phyloP scores from a whole-genome alignment of 768 basidiomycete genomes.

The Tulasnella sp. region DNA sequence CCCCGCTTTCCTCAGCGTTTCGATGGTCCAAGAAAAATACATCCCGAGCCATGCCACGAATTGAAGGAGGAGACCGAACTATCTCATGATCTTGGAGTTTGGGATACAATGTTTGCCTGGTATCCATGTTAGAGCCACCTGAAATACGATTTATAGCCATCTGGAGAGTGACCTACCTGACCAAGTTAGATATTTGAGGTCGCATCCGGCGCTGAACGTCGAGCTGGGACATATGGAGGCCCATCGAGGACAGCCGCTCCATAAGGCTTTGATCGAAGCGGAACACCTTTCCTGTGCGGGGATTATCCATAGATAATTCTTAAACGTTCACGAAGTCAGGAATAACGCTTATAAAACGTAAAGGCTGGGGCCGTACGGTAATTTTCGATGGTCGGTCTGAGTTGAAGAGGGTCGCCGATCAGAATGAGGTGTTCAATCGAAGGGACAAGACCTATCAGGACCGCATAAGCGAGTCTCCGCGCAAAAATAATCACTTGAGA shows the following conservation, averaged over 20 bases:
- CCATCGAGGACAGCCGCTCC: conserved; percentile 59
- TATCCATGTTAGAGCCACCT: no score
- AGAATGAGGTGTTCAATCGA: conserved; percentile 68
- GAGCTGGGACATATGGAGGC: conserved; percentile 64
- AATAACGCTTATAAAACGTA: no score
- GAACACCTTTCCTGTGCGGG: conserved; percentile 51
- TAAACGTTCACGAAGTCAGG: no score
- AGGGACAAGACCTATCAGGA: conserved; percentile 48
- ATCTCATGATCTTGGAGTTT: conserved; percentile 54
- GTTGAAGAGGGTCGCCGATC: conserved; percentile 76
- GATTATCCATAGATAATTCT: conserved; percentile 69
- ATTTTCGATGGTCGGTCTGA: conserved; percentile 64
- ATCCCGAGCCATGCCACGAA: conserved; percentile 57
- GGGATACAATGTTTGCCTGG: conserved; percentile 59
- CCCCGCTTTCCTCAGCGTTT: no score
- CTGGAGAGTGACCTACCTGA: conserved; percentile 44
- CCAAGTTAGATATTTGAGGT: conserved; percentile 60
- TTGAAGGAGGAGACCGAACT: conserved; percentile 51
- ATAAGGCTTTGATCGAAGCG: conserved; percentile 69
- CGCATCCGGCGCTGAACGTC: conserved; percentile 74
- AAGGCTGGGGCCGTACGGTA: conserved; percentile 43
- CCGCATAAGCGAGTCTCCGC: background rate
- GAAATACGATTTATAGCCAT: background rate
- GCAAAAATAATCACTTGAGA: background rate
- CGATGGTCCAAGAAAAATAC: conserved; percentile 54